Evolutionary conservation across 2,329 filamentous ascomycete species (phyloP), one percentile per base, ranked within the genome.

Genomic region (Colletotrichum limetticola): DNA sequence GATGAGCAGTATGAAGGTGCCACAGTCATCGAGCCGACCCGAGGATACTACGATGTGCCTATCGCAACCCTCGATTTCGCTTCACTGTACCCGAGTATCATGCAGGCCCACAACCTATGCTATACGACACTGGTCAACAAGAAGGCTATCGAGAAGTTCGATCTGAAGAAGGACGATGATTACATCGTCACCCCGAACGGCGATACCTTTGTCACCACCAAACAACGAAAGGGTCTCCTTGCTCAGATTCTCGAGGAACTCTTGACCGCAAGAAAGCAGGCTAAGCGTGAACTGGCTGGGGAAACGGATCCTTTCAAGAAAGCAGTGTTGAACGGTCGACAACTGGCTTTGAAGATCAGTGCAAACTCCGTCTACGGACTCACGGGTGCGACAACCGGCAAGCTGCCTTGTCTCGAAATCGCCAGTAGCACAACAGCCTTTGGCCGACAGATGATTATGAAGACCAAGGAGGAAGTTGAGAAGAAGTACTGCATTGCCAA

Each of bases 31-130:
- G 97, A 99, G 80, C 97, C 97, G 0, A 94, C 92, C 22, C 91
- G 95, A 83, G 95, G 94, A 37, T 99, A 97, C 83, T 98, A 99
- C 82, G 92, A 97, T 78, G 94, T 97, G 30, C 97, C 97, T 1
- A 93, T 99, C 75, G 97, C 97, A 1, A 99, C 97, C 0, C 92
- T 99, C 56, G 97, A 99, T 94, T 99, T 99, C 78, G 97, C 97
- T 6, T 98, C 97, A 37, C 92, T 99, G 75, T 99, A 99, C 78
- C 97, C 97, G 26, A 98, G 95, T 86, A 99, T 99, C 80, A 99
- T 99, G 82, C 96, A 98, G 84, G 97, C 97, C 0, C 97, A 99
- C 84, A 99, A 99, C 77, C 90, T 99, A 26, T 99, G 97, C 83
- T 99, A 99, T 81, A 99, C 97, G 0, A 99, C 97, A 0, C 86